Evolutionary conservation across 2,329 filamentous ascomycete genomes (phyloP), one percentile per base, ranked within the genome.

Genomic region (Claviceps sp.): DNA sequence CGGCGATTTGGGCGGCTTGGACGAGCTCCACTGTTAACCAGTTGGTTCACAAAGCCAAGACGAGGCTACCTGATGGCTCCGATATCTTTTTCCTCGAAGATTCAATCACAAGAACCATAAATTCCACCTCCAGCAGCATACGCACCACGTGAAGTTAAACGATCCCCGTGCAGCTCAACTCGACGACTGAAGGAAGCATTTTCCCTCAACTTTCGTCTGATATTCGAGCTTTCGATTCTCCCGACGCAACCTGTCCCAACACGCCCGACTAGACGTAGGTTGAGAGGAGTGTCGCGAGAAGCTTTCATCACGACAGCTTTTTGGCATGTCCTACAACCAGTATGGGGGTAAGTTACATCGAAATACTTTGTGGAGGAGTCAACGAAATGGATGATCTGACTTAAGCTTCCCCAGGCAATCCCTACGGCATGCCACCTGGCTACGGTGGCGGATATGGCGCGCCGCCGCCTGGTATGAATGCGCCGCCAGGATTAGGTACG

Each of bases 401-500:
- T 4, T 38, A 36, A 13, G 26, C 45, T 38, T 9, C 52, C 52
- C 11, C 6, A 52, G 64, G 63, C 61, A 75, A 74, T 66, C 78
- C 80, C 47, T 95, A 89, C 73, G 86, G 84, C 61, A 77, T 80
- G 53, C 45, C 45, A 22, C 45, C 45, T 37, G 45, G 45, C 29
- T 47, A 47, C 13, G 17, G 45, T 16, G 34, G 45, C 17, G 45
- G 45, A 7, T 47, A 47, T 37, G 45, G 45, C 8, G 29, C 45
- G 8, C 29, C 45, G 17, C 45, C 45, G 34, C 45, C 45, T 20
- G 45, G 84, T 86, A 62, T 88, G 79, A 83, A 80, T 58, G 81
- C 84, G 60, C 86, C 86, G 61, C 87, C 88, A 60, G 88, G 87
- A 69, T 81, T 89, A 79, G 86, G 88, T 91, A 77, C 68, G 79